Conservation (phyloP, 148 eudicot genomes). For the Linanthus parryae region DNA sequence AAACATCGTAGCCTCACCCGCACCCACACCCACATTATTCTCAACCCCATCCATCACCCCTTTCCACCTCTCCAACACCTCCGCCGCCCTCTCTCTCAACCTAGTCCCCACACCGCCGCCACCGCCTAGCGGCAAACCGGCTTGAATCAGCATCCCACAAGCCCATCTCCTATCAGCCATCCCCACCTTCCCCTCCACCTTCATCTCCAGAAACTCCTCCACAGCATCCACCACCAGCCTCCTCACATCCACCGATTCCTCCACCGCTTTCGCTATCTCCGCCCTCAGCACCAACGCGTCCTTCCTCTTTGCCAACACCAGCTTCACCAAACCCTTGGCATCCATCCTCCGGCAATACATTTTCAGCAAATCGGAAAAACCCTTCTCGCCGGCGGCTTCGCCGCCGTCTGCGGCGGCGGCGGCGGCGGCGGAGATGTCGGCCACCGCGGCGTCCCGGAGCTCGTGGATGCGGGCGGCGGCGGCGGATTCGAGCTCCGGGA, state of each 20-base stretch:
- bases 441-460: constrained; percentile 18
- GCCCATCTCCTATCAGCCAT: constrained; percentile 48
- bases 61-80: constrained; percentile 37
- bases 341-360: too few relatives aligned
- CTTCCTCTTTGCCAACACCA: constrained; percentile 31
- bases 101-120: constrained; percentile 19
- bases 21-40: constrained; percentile 31
- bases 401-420: not conserved
- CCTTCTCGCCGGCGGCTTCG: not conserved
- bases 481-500: constrained; percentile 18
- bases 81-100: constrained; percentile 28
- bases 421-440: constrained; percentile 30
- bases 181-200: constrained; percentile 19
- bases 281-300: constrained; percentile 26
- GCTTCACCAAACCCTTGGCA: constrained; percentile 18
- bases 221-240: constrained; percentile 47
- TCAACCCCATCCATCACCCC: constrained; percentile 22
- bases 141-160: constrained; percentile 35
- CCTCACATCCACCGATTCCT: constrained; percentile 37
- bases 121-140: constrained; percentile 20
- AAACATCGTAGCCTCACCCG: constrained; percentile 44
- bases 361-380: too few relatives aligned
- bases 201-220: constrained; percentile 33
- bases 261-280: constrained; percentile 21
- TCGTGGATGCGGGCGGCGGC: constrained; percentile 24